Evolutionary conservation across 2,329 filamentous ascomycete species (phyloP), one percentile per base, ranked within the genome.

Genomic region (Exophiala viscosa): DNA sequence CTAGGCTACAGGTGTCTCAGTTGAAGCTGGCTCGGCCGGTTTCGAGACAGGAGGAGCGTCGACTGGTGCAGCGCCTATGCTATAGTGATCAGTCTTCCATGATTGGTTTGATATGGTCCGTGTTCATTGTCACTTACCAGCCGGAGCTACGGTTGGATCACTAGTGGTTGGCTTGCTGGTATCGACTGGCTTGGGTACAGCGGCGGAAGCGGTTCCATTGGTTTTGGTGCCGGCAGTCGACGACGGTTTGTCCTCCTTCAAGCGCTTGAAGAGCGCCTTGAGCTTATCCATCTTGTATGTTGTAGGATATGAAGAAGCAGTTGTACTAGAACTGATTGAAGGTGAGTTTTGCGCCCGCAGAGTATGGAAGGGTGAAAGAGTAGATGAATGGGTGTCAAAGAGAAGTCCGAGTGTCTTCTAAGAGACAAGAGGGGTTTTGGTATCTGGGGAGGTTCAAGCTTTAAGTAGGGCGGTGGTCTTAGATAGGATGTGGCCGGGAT

Each of bases 241-340:
- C 14, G 45, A 41, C 17, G 18, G 31, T 39, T 15, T 31, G 18
- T 58, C 48, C 28, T 55, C 54, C 55, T 60, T 57, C 53, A 58
- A 59, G 39, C 52, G 50, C 53, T 54, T 60, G 55, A 63, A 60
- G 55, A 63, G 40, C 34, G 57, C 45, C 52, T 63, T 63, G 59
- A 63, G 35, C 52, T 61, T 63, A 40, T 63, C 60, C 59, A 63
- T 60, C 45, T 52, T 54, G 59, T 28, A 28, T 28, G 23, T 61
- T 58, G 44, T 55, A 56, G 10, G 57, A 57, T 61, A 38, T 46
- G 35, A 36, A 48, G 43, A 48, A 28, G 34, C 14, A 38, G n/a
- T 45, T 41, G 52, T 17, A 51, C 50, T 41, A 56, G 57, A 54
- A 49, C 31, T 17, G 34, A 23, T 49, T 45, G n/a, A 33, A 47